Evolutionary conservation across 345 rosid species (phyloP).

Genomic region (Combretum micranthum): DNA sequence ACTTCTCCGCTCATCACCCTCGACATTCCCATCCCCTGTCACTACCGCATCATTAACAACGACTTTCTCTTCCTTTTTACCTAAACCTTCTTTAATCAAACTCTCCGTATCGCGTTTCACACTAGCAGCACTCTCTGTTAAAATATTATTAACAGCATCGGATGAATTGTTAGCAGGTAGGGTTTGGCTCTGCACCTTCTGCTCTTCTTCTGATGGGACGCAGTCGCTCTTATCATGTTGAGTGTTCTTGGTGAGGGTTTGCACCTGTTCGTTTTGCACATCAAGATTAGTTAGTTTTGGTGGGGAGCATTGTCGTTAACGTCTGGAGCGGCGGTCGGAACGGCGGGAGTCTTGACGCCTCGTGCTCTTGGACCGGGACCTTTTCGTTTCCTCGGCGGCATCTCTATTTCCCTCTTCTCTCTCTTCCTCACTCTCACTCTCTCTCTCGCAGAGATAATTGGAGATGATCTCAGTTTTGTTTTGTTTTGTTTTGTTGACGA

Average conservation of each 20-base stretch:
- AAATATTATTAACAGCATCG: not conserved
- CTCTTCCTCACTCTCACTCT: not conserved
- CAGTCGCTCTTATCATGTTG: not conserved
- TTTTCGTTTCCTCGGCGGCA: not conserved
- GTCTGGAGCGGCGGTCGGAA: not conserved
- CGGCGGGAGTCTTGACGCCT: not conserved
- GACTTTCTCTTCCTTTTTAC: not conserved
- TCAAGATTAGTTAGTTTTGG: not conserved
- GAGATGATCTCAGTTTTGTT: not conserved
- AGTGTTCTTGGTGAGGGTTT: slow-evolving; percentile 1
- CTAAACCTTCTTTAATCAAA: not conserved
- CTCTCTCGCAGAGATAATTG: not conserved
- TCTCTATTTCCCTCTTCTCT: too few species aligned
- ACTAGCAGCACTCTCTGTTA: not conserved
- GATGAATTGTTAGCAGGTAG: not conserved
- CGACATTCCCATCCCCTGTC: not conserved
- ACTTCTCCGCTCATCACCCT: not conserved
- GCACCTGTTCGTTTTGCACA: not conserved
- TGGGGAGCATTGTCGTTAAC: not conserved
- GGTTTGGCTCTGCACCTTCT: not conserved
- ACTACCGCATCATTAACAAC: not conserved
- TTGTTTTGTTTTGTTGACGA: too few species aligned
- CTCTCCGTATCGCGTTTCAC: not conserved
- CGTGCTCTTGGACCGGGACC: not conserved
- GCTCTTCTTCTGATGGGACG: not conserved